A percentile compares a stretch with the other conserved stretches of the same genome.
phyloP scores from a whole-genome alignment of 2,329 filamentous ascomycete species.

The Talaromyces sp. region DNA sequence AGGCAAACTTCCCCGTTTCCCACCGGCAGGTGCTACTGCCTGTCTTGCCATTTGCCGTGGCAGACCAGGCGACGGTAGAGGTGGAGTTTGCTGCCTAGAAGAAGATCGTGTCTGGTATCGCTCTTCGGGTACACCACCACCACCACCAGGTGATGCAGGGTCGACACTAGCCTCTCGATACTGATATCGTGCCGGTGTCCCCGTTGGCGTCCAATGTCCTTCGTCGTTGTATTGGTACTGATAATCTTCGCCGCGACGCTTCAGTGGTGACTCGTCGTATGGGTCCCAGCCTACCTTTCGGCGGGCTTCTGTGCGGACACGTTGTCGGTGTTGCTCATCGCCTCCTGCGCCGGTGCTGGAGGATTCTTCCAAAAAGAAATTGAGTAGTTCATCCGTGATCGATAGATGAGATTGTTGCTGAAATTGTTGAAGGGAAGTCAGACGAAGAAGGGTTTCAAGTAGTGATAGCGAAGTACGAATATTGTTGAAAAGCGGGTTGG shows the following conservation, averaged over 20 bases:
- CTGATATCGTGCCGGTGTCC: constrained; percentile 22
- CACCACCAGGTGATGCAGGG: constrained; percentile 23
- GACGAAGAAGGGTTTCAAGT: constrained; percentile 79
- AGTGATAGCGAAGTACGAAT: constrained; percentile 69
- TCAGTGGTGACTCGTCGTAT: constrained; percentile 65
- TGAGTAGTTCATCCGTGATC: constrained; percentile 81
- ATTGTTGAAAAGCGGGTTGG: constrained; percentile 47
- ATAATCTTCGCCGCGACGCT: constrained; percentile 62
- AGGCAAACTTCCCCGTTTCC: constrained; percentile 2
- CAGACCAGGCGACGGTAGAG: constrained; percentile 20
- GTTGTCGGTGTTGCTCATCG: constrained; percentile 56
- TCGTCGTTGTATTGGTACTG: constrained; percentile 41
- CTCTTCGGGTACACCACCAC: constrained; percentile 10
- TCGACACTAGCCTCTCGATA: constrained; percentile 21
- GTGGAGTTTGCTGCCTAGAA: constrained; percentile 31
- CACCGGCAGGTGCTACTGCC: constrained; percentile 10
- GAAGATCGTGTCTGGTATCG: constrained; percentile 27
- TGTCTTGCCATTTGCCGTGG: background rate
- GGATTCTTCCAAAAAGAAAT: constrained; percentile 74
- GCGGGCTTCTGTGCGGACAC: constrained; percentile 56
- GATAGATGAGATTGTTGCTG: constrained; percentile 85
- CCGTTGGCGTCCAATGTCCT: constrained; percentile 18
- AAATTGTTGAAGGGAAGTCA: constrained; percentile 84
- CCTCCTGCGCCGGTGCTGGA: constrained; percentile 61
- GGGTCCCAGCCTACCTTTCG: constrained; percentile 64